Evolutionary conservation across 1,284 basidiomycete genomes (phyloP).

Genomic region (Wolfiporia cocos): DNA sequence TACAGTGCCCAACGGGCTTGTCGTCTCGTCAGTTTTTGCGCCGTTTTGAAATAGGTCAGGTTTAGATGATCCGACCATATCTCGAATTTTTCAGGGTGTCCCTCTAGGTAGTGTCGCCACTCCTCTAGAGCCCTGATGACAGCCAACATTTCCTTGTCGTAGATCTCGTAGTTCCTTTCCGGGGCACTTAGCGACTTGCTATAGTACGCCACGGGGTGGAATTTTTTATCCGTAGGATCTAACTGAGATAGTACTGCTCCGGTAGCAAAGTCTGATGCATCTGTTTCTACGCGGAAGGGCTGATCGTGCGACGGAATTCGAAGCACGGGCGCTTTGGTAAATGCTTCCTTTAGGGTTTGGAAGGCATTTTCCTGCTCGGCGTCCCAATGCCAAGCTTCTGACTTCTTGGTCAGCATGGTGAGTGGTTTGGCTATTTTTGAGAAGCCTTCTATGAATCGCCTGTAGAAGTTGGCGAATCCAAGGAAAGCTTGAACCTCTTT

Average conservation of each 20-base stretch:
- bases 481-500: too few species aligned
- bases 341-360: background rate
- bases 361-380: background rate
- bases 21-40: slow-evolving; percentile 27
- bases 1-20: slow-evolving; percentile 33
- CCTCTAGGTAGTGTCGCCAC: slow-evolving; percentile 19
- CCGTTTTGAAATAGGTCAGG: slow-evolving; percentile 29
- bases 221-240: background rate
- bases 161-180: slow-evolving; percentile 19
- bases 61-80: slow-evolving; percentile 36
- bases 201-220: background rate
- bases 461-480: slow-evolving; percentile 3
- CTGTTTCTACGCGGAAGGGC: background rate
- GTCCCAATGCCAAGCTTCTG: background rate
- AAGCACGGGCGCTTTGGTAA: background rate
- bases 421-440: slow-evolving; percentile 25
- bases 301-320: background rate
- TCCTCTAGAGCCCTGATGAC: slow-evolving; percentile 21
- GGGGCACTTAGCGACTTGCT: background rate
- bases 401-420: slow-evolving; percentile 6
- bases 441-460: slow-evolving; percentile 18
- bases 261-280: background rate
- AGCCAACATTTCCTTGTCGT: slow-evolving; percentile 22
- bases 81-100: slow-evolving; percentile 24
- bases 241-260: background rate